Percentiles rank a stretch among this genome's conserved stretches.
Evolutionary conservation across 2,329 filamentous ascomycete genomes (phyloP).

Genomic region (Arthrobotrys musiformis): DNA sequence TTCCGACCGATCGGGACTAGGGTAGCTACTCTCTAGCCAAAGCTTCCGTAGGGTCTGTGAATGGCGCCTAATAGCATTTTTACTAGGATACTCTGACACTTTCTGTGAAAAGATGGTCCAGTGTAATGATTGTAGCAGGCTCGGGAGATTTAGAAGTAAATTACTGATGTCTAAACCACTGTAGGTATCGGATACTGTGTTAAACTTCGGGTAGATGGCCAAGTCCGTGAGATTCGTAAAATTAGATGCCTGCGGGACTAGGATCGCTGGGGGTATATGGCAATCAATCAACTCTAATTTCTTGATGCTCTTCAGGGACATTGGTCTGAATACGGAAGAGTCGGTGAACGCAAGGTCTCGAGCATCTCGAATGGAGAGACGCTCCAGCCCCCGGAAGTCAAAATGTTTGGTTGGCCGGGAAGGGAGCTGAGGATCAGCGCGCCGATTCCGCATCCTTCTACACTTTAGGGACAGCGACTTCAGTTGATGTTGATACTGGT

Average conservation of each 20-base stretch:
- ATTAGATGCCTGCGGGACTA: not conserved
- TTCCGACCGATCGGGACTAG: not conserved
- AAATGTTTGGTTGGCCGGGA: not conserved
- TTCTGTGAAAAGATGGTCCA: not conserved
- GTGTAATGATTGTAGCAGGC: not conserved
- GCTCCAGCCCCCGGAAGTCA: not conserved
- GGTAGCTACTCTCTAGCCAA: not conserved
- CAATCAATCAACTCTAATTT: not conserved
- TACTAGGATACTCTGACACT: not conserved
- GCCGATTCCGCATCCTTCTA: too few species aligned
- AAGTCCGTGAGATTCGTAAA: not conserved
- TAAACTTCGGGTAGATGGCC: not conserved
- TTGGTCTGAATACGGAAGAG: not conserved
- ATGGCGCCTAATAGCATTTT: not conserved
- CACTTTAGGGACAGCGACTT: not conserved
- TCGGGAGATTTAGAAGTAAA: not conserved
- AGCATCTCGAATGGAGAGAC: not conserved
- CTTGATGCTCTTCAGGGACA: not conserved
- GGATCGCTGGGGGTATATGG: not conserved
- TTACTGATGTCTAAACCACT: not conserved
- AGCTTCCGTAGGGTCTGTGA: not conserved
- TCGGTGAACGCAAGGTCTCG: not conserved
- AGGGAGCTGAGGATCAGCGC: too few species aligned
- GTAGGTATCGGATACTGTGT: too few species aligned
- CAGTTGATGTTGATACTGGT: not conserved